A percentile compares a stretch with the other conserved stretches of the same genome.
Evolutionary conservation across 305 asterid species (phyloP).

Genomic region (Fraxinus xanthoxyloides): DNA sequence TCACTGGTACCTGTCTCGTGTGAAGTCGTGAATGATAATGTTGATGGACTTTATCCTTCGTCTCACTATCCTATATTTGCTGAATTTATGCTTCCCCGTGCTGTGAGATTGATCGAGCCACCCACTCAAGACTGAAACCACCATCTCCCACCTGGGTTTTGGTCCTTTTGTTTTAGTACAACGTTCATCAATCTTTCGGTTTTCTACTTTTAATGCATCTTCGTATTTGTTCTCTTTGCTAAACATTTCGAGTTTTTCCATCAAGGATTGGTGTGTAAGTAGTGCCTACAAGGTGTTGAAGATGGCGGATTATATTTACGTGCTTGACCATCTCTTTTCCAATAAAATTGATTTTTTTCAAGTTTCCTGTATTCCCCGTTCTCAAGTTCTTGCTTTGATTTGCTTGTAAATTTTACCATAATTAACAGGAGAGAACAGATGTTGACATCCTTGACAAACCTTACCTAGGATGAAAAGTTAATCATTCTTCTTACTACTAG

Average conservation of each 20-base stretch:
- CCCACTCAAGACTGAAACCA: conserved; percentile 48
- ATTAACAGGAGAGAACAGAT: background rate
- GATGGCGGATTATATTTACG: background rate
- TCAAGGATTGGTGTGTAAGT: background rate
- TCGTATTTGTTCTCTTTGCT: background rate
- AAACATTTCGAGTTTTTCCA: background rate
- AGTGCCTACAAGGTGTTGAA: background rate
- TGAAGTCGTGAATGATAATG: conserved; percentile 82
- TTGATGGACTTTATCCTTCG: conserved; percentile 83
- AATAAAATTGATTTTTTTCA: background rate
- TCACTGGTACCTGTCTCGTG: conserved; percentile 75
- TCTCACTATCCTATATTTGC: conserved; percentile 89
- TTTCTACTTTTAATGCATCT: background rate
- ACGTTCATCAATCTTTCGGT: background rate
- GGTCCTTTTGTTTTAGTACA: conserved; percentile 10
- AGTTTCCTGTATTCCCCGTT: background rate
- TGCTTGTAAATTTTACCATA: background rate
- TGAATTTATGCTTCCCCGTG: conserved; percentile 86
- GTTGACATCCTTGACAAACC: background rate
- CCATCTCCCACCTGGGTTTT: background rate
- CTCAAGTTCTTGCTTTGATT: background rate
- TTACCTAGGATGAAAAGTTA: background rate
- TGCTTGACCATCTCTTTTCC: background rate
- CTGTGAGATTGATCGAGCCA: conserved; percentile 61
- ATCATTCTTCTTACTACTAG: background rate